Evolutionary conservation across 768 basidiomycete species (phyloP).

Genomic region (Tylopilus rubrobrunneus): DNA sequence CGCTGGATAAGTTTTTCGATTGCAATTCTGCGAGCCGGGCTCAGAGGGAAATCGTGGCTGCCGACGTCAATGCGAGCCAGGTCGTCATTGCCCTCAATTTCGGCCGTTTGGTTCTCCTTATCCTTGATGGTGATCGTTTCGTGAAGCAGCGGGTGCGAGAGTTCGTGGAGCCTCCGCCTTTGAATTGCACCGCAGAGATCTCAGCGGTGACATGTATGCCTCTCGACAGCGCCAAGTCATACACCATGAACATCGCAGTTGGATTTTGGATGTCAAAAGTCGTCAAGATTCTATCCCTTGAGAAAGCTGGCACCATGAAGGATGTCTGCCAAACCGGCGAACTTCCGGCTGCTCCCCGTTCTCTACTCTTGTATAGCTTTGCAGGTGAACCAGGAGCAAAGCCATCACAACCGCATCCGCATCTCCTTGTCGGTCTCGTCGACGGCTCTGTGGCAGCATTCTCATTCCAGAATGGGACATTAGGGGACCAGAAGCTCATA

Average conservation of each 20-base stretch:
- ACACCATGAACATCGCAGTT: conserved; percentile 51
- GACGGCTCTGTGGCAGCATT: conserved; percentile 70
- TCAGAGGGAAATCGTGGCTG: conserved; percentile 55
- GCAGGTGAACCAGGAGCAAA: conserved; percentile 35
- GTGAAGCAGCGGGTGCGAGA: conserved; percentile 27
- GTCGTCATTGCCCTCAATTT: conserved; percentile 56
- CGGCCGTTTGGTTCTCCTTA: conserved; percentile 51
- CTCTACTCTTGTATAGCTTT: conserved; percentile 58
- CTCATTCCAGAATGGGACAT: conserved; percentile 37
- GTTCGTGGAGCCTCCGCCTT: conserved; percentile 18
- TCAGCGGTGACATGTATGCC: conserved; percentile 68
- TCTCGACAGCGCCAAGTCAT: conserved; percentile 43
- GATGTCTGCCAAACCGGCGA: conserved; percentile 23
- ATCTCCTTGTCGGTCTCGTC: conserved; percentile 69
- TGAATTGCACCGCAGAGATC: conserved; percentile 44
- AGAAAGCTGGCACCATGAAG: conserved; percentile 13
- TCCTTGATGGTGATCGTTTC: conserved; percentile 38
- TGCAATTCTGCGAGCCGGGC: conserved; percentile 18
- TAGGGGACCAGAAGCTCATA: conserved; percentile 53
- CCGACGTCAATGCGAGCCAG: conserved; percentile 66
- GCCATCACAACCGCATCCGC: conserved; percentile 39
- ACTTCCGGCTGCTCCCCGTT: conserved; percentile 44
- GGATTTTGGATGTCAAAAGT: conserved; percentile 72
- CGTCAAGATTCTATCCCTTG: conserved; percentile 52
- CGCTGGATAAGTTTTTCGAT: conserved; percentile 27